Percentiles rank a stretch among this genome's conserved stretches.
Conservation (phyloP, 139 green algal genomes). For the Eudorina sp. region DNA sequence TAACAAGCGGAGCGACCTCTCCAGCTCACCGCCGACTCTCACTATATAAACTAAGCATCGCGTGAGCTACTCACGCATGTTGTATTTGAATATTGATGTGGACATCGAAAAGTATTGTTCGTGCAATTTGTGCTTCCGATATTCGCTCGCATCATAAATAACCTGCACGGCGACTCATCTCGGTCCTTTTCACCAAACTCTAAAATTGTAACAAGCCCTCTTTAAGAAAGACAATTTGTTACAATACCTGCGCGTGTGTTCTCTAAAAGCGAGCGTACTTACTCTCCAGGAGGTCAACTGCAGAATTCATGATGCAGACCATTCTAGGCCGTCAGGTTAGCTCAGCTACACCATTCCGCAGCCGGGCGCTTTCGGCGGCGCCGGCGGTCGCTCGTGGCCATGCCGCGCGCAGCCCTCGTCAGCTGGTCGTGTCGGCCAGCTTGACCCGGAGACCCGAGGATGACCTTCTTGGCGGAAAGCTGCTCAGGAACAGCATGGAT, state of each 20-base stretch:
- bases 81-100: too few species aligned
- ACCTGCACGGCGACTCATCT: neutral
- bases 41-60: too few species aligned
- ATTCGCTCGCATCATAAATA: neutral
- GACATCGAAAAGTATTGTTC: too few species aligned
- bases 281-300: neutral
- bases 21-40: too few species aligned
- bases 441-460: conserved; percentile 54
- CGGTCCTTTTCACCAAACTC: neutral
- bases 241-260: neutral
- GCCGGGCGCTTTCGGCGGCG: conserved; percentile 5
- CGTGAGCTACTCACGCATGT: too few species aligned
- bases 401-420: neutral
- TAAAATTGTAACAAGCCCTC: too few species aligned
- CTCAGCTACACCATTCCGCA: neutral
- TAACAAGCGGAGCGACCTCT: too few species aligned
- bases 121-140: too few species aligned
- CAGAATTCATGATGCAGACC: conserved; percentile 21
- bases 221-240: too few species aligned
- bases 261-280: neutral
- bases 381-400: neutral
- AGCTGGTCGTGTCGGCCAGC: conserved; percentile 24
- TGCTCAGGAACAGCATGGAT: conserved; percentile 46
- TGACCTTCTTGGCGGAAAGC: conserved; percentile 39
- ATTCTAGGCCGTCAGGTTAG: conserved; percentile 8